Evolutionary conservation across 2,329 filamentous ascomycete species (phyloP), one percentile per base, ranked within the genome.

Genomic region (Claviceps monticola): DNA sequence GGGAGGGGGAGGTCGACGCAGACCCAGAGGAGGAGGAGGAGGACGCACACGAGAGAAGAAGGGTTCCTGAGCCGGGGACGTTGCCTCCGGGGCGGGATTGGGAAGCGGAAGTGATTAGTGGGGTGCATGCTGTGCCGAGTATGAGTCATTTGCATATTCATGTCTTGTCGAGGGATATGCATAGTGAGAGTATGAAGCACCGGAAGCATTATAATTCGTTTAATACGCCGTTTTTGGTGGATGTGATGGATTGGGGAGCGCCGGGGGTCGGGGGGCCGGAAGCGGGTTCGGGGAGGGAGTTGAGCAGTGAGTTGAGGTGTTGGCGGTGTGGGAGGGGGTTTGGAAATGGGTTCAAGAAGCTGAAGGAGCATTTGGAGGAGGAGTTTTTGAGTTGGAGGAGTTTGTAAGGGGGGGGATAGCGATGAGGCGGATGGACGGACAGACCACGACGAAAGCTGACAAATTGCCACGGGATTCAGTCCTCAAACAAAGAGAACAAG

Each of bases 101-200:
- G 87, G 68, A 72, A 42, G 70, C 71, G 13, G 88, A 93, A 26
- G 75, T 97, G 48, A 77, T 79, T 48, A 77, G 82, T 19, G 93
- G 93, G 14, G 78, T 95, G 7, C 93, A 98, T 68, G 85, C 88
- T 3, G 80, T 84, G 58, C 93, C 93, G 3, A 90, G 84, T 52
- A 97, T 98, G 93, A 83, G 79, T 56, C 88, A 97, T 65, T 64
- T 97, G 51, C 93, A 98, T 67, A 74, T 97, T 4, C 93, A 98
- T 66, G 80, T 97, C 34, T 69, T 97, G 53, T 88, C 86, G 41
- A 73, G 80, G 17, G 93, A 98, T 64, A 84, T 87, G 74, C 75
- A 80, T 59, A 88, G 84, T 39, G 75, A 78, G 11, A 76, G 75
- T 46, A 58, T 96, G 66, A 87, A 83, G 68, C 82, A 91, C 63